Conservation (phyloP, 78 protist genomes). For the Capsaspora owczarzaki region DNA sequence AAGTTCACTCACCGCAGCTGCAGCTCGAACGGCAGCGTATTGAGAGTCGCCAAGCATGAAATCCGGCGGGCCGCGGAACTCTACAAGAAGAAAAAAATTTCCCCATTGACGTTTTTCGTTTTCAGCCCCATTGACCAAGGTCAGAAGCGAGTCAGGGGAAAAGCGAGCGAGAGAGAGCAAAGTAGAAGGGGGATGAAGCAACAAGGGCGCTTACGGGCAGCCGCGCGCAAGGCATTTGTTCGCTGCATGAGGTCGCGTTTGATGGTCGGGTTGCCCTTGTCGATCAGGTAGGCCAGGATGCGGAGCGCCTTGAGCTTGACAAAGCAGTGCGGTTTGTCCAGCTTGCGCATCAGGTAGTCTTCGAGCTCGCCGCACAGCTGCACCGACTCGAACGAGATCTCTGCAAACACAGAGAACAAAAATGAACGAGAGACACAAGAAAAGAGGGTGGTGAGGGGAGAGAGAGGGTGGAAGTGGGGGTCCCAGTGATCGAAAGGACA, state of each 20-base stretch:
- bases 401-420: no score
- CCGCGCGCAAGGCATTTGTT: background rate
- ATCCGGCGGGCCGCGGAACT: background rate
- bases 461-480: no score
- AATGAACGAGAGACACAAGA: no score
- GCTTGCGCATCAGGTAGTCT: background rate
- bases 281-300: constrained; percentile 6
- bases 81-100: background rate
- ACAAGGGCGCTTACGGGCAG: background rate
- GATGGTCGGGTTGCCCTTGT: constrained; percentile 5
- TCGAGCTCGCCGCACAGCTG: background rate
- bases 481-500: no score
- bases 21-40: no score
- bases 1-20: no score
- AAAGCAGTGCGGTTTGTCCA: background rate
- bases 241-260: background rate
- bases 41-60: background rate
- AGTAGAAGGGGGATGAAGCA: no score
- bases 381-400: background rate
- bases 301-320: constrained; percentile 16
- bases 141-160: no score
- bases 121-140: no score
- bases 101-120: no score
- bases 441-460: no score
- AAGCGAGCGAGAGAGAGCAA: no score